Evolutionary conservation across 768 basidiomycete species (phyloP).

Genomic region (Phanerochaete sordida): DNA sequence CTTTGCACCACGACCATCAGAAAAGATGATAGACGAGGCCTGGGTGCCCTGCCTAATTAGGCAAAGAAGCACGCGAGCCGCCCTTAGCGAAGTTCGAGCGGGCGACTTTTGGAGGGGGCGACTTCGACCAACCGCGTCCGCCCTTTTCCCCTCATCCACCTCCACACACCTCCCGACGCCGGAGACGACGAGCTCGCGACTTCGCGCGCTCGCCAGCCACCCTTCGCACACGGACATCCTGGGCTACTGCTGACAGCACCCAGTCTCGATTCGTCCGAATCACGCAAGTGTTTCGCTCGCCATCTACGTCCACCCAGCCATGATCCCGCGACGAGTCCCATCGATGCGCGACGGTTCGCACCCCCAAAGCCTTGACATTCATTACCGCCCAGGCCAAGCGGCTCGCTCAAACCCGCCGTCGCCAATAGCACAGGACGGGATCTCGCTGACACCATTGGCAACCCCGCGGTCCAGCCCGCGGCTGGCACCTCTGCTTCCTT

Average conservation of each 20-base stretch:
- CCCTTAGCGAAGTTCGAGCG: slow-evolving; percentile 12
- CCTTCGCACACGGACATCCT: background rate
- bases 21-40: slow-evolving; percentile 1
- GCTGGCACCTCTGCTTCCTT: slow-evolving; percentile 30
- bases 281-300: slow-evolving; percentile 1
- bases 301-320: slow-evolving; percentile 1
- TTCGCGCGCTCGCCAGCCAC: background rate
- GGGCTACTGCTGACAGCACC: background rate
- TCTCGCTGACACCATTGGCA: slow-evolving; percentile 9
- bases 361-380: slow-evolving; percentile 46
- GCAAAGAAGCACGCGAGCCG: slow-evolving; percentile 10
- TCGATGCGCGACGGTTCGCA: slow-evolving; percentile 20
- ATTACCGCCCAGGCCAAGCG: slow-evolving; percentile 58
- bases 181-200: background rate
- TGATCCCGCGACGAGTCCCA: slow-evolving; percentile 24
- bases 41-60: slow-evolving; percentile 1
- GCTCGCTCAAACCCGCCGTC: slow-evolving; percentile 39
- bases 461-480: slow-evolving; percentile 21
- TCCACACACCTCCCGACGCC: background rate
- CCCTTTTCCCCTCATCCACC: slow-evolving; percentile 1
- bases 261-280: background rate
- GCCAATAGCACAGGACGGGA: slow-evolving; percentile 29
- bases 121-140: slow-evolving; percentile 5
- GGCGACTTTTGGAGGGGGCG: slow-evolving; percentile 1
- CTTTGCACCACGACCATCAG: slow-evolving; percentile 2